These are phyloP conservation scores for Forsythia suspensa DNA, from an alignment of 257 asterid genomes.

Conservation along the genomic window DNA sequence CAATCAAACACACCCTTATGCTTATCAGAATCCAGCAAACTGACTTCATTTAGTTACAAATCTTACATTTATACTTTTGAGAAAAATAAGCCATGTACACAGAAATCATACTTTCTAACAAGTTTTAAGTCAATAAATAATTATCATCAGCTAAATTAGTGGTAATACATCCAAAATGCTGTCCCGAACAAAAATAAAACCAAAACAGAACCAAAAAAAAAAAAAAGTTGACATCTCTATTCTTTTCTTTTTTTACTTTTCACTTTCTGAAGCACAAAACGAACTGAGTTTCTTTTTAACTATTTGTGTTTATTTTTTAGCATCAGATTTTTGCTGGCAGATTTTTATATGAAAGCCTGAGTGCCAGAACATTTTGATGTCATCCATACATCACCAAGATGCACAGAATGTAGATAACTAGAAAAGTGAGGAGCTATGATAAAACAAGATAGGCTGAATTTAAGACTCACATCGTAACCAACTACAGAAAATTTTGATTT, in stretches of 20 bases:
- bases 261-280: neutral
- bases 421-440: constrained; percentile 11
- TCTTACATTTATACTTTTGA: neutral
- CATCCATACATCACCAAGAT: neutral
- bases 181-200: neutral
- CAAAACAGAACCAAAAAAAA: neutral
- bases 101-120: neutral
- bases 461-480: constrained; percentile 84
- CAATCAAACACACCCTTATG: too few relatives aligned
- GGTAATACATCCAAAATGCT: neutral
- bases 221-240: neutral
- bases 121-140: neutral
- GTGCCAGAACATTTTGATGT: neutral
- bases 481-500: constrained; percentile 70
- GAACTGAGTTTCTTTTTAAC: neutral
- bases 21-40: neutral
- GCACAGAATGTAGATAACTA: neutral
- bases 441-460: constrained; percentile 20
- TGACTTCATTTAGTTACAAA: neutral
- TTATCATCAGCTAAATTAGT: neutral
- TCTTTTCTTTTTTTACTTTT: neutral
- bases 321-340: neutral
- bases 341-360: neutral
- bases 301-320: neutral
- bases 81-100: neutral